Evolutionary conservation across 1,284 basidiomycete genomes (phyloP), one percentile per base, ranked within the genome.

Genomic region (Porodaedalea pini): DNA sequence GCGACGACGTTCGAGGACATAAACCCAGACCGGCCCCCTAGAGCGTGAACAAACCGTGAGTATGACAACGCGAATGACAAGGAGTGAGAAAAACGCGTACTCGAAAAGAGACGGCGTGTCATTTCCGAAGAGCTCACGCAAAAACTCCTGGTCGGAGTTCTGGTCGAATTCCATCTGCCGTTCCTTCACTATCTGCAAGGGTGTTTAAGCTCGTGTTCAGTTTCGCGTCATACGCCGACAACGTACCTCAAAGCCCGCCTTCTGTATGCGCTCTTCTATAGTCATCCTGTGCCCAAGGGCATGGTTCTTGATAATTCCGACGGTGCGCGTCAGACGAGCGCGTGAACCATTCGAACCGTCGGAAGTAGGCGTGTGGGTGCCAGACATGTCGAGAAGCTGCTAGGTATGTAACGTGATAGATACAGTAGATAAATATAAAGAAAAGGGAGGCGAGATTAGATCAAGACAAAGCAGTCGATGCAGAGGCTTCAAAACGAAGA

Each of bases 11-110:
- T 90, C 89, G 60, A 92, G 83, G 43, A 92, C 86, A 70, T 90
- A 92, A 21, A 92, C 88, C 88, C 90, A 90, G 25, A 90, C 88
- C 17, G 89, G 86, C 57, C 87, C 89, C 64, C 88, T 90, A 29
- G n/a, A 52, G 37, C 40, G 34, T 51, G 56, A 37, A 49, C 41
- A 50, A 10, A 31, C 31, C 47, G 43, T 17, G 56, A 50, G 34
- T 52, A 47, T 34, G 49, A 36, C 31, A 58, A 48, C n/a, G 49
- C 23, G 49, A 11, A 36, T 23, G 25, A 47, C 45, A 19, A n/a
- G 11, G 6, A 47, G 45, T 47, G 51, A 45, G 44, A 51, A 31
- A 23, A 37, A 8, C 36, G 54, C 57, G 37, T 71, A 90, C 88
- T 90, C 86, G 58, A 79, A 80, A 59, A 90, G 78, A 49, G 81